Base-by-base conservation (phyloP, 176 grass and related monocot genomes). In the Rhipidocladum racemiflorum region DNA sequence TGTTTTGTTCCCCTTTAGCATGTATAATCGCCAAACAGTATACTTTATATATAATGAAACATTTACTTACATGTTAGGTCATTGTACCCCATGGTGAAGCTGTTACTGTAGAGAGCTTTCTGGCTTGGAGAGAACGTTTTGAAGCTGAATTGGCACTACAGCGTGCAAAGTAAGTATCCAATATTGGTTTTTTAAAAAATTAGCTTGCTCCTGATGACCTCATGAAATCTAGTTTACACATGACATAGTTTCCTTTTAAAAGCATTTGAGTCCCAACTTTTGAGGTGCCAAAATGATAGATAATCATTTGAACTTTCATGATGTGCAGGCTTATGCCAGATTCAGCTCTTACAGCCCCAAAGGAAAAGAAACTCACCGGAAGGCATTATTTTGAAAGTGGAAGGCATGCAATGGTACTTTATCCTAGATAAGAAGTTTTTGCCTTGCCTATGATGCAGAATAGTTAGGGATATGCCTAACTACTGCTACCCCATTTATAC, bases 61-160 rank as follows among this genome's bases (percentile, higher is more conserved):
- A 67, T 86, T 84, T 75, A 32, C 9, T 53, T 68, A 29, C 54
- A 45, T 89, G 34, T 76, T 82, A 99, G 97, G 77, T 96, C 70
- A 93, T 99, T 87, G 63, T 99, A 83, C 97, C 97, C 53, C 97
- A 99, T 72, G 97, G 97, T 34, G 93, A 99, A 91, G 90, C 87
- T 46, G 97, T 99, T 88, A 96, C 93, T 32, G 63, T 96, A 11
- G 93, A 99, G 54, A 95, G 91, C 76, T 99, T 99, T 60, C 9
- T 99, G 80, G 89, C 91, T 55, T 99, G 97, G 97, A 99, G 97
- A 91, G 97, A 95, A 74, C 91, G 79, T 39, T 99, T 93, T 85
- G 97, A 99, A 95, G 97, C 93, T 91, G 97, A 99, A 69, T 78
- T 99, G 57, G 93, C 93, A 11, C 64, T 99, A 60, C 92, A 95